Conservation (phyloP, 2,329 filamentous ascomycete species). For the Hymenoscyphus linearis region DNA sequence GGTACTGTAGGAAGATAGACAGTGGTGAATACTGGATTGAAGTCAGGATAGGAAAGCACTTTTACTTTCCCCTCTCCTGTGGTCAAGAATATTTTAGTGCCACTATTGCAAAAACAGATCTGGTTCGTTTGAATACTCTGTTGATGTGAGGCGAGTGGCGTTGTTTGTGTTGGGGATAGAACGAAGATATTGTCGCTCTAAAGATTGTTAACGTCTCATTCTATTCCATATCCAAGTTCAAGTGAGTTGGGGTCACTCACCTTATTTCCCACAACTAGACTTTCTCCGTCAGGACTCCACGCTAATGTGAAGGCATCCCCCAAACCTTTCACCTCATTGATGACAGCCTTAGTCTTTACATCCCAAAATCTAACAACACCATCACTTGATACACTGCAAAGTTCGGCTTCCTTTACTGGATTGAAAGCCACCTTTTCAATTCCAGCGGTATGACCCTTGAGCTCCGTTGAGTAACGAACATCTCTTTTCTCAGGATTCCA, state of each 20-base stretch:
- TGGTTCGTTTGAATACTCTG: slow-evolving; percentile 65
- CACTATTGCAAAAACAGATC: slow-evolving; percentile 68
- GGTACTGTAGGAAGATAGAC: slow-evolving; percentile 42
- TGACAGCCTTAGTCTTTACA: slow-evolving; percentile 64
- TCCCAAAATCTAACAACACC: slow-evolving; percentile 77
- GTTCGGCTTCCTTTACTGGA: slow-evolving; percentile 68
- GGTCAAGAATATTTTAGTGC: slow-evolving; percentile 64
- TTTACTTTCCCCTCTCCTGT: slow-evolving; percentile 67
- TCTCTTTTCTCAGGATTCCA: slow-evolving; percentile 77
- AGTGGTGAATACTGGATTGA: slow-evolving; percentile 49
- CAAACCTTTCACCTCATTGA: slow-evolving; percentile 62
- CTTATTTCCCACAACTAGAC: slow-evolving; percentile 68
- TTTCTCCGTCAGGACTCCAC: slow-evolving; percentile 68
- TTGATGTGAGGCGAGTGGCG: slow-evolving; percentile 52
- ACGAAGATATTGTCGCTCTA: slow-evolving; percentile 59
- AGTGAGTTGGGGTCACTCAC: slow-evolving; percentile 42
- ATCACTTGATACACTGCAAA: slow-evolving; percentile 69
- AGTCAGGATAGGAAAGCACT: slow-evolving; percentile 62
- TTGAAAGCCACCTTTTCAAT: slow-evolving; percentile 77
- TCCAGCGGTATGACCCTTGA: slow-evolving; percentile 59
- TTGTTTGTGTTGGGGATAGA: slow-evolving; percentile 54
- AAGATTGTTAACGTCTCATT: slow-evolving; percentile 5
- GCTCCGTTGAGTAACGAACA: slow-evolving; percentile 69
- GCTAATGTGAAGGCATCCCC: slow-evolving; percentile 66
- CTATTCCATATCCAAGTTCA: slow-evolving; percentile 1